phyloP scores from a whole-genome alignment of 2,329 filamentous ascomycete species.

The Corniculantispora saksenae region DNA sequence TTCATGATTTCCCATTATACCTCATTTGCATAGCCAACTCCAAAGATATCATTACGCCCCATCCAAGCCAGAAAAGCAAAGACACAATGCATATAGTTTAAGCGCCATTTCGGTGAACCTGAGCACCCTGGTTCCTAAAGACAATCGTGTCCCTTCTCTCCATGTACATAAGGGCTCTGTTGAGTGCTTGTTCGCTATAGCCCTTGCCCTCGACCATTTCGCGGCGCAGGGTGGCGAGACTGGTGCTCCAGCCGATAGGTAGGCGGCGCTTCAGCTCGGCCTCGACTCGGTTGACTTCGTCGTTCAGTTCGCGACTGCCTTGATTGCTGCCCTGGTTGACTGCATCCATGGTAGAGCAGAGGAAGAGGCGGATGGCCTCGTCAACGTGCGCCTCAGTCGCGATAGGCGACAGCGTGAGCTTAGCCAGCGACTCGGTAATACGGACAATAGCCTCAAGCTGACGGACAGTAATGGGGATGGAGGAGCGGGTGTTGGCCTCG shows the following conservation, averaged over 20 bases:
- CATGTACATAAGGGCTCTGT: slow-evolving; percentile 80
- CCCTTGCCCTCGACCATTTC: slow-evolving; percentile 93
- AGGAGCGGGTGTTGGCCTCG: slow-evolving; percentile 85
- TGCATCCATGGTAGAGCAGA: slow-evolving; percentile 96
- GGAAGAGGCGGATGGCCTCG: slow-evolving; percentile 93
- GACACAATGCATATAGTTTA: slow-evolving; percentile 37
- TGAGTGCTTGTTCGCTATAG: slow-evolving; percentile 83
- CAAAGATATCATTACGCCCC: slow-evolving; percentile 12
- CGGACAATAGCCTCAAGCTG: slow-evolving; percentile 96
- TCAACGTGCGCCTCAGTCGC: slow-evolving; percentile 92
- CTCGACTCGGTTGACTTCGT: slow-evolving; percentile 85
- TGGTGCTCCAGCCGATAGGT: slow-evolving; percentile 95
- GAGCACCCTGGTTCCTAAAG: slow-evolving; percentile 73
- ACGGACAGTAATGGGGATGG: slow-evolving; percentile 95
- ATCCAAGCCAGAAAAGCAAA: not conserved
- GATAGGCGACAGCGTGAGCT: slow-evolving; percentile 80
- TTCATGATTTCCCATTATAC: slow-evolving; percentile 10
- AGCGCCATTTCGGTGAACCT: slow-evolving; percentile 73
- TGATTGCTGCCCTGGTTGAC: slow-evolving; percentile 85
- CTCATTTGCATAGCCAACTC: slow-evolving; percentile 13
- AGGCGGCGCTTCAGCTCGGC: slow-evolving; percentile 83
- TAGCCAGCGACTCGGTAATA: slow-evolving; percentile 94
- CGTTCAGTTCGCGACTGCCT: slow-evolving; percentile 84
- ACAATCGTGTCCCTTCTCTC: slow-evolving; percentile 85
- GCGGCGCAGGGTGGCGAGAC: slow-evolving; percentile 77